A percentile compares a stretch with the other conserved stretches of the same genome.
These are phyloP conservation scores for Arbutus unedo DNA, from an alignment of 148 eudicot genomes.

Conservation along the genomic window DNA sequence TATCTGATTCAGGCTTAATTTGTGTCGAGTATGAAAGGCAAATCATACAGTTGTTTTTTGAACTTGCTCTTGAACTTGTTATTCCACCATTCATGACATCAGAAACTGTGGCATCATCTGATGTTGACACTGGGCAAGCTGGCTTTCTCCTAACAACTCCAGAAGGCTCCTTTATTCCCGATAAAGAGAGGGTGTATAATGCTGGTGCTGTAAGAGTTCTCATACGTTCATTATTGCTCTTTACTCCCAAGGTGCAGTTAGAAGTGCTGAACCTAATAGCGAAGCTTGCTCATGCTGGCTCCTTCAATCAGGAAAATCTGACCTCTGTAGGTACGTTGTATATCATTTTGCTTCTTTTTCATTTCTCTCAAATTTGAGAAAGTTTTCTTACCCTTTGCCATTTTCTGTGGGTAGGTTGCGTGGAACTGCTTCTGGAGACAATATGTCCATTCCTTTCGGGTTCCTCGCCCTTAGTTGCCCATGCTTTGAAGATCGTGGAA, in stretches of 20 bases:
- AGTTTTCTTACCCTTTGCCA: slow-evolving; percentile 15
- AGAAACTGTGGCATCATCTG: slow-evolving; percentile 38
- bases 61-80: slow-evolving; percentile 91
- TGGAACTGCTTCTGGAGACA: slow-evolving; percentile 91
- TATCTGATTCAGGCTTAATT: slow-evolving; percentile 80
- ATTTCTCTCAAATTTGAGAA: background rate
- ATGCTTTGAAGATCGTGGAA: slow-evolving; percentile 84
- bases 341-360: slow-evolving; percentile 14
- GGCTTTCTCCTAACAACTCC: slow-evolving; percentile 60
- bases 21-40: slow-evolving; percentile 88
- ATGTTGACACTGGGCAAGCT: slow-evolving; percentile 41
- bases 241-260: slow-evolving; percentile 95
- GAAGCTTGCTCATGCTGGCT: slow-evolving; percentile 84
- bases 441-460: slow-evolving; percentile 80
- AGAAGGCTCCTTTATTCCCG: slow-evolving; percentile 61
- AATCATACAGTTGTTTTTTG: slow-evolving; percentile 82
- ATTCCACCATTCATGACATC: slow-evolving; percentile 74
- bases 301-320: slow-evolving; percentile 92
- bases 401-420: slow-evolving; percentile 63
- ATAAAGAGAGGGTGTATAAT: slow-evolving; percentile 79
- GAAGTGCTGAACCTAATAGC: slow-evolving; percentile 78
- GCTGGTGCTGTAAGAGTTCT: slow-evolving; percentile 87
- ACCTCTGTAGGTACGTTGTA: slow-evolving; percentile 77
- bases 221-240: slow-evolving; percentile 79
- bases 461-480: slow-evolving; percentile 71